Base-by-base conservation (phyloP, 108 stramenopile species). In the Cyclotella atomus region DNA sequence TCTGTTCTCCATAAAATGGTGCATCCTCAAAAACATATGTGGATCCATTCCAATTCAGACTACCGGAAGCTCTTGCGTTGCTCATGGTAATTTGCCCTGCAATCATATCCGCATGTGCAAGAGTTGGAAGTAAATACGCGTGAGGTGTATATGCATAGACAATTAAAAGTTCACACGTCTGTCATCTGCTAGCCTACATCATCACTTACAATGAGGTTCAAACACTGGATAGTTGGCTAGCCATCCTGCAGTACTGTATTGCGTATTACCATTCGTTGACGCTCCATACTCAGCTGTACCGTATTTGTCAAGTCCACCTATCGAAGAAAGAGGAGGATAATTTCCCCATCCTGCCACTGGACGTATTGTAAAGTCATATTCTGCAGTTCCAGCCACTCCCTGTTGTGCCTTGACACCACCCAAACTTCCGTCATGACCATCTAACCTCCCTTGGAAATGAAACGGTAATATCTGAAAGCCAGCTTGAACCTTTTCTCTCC, bases 191-290 rank as follows among this genome's bases (percentile, higher is more conserved):
- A n/a, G n/a, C n/a, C n/a, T n/a, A n/a, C n/a, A n/a, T n/a, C n/a
- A n/a, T n/a, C n/a, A n/a, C n/a, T n/a, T n/a, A n/a, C 92, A 96
- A 65, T 96, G 95, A 15, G 95, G 95, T 61, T 93, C 92, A 74
- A 96, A 93, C 15, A 96, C 87, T 21, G 85, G 68, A 61, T 75
- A 91, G 6, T 73, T 79, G 33, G 90, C 90, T 55, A 94, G 52
- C 92, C 92, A 92, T 55, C 92, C 88, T 17, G 86, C 94, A 0
- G 94, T 95, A 56, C 86, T 89, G 16, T 84, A 83, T 68, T 95
- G 94, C 60, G 60, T 41, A 64, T 76, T 73, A 16, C n/a, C n/a
- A n/a, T n/a, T n/a, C n/a, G n/a, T n/a, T n/a, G n/a, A n/a, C n/a
- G n/a, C n/a, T n/a, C n/a, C n/a, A n/a, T n/a, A n/a, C n/a, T n/a